Base-by-base conservation (phyloP, 1,284 basidiomycete genomes). In the Apiotrichum gamsii region DNA sequence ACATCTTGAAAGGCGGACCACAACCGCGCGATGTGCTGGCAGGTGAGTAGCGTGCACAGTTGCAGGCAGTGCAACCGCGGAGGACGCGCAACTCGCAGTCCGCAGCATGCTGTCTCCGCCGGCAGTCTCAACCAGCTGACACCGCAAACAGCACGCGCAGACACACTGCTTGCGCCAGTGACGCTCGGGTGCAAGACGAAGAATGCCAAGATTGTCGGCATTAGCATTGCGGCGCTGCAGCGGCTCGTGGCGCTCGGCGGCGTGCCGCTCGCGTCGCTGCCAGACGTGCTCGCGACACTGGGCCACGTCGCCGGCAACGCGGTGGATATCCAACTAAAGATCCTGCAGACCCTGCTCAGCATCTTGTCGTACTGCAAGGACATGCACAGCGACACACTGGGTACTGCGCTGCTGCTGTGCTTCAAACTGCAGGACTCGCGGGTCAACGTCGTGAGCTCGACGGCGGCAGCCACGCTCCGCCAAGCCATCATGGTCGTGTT, bases 401-500 rank as follows among this genome's bases (percentile, higher is more conserved):
- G 84, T 15, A 84, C 90, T 65, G 69, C 90, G 0, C 77, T 98
- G 1, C 75, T 95, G 24, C 75, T 96, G 9, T 96, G 91, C 64
- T 96, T 97, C 77, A 89, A 83, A 68, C 75, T 97, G 20, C 93
- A 96, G 71, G 93, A 97, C 56, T 93, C 89, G 6, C 83, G 88
- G 51, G 95, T 95, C 20, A 86, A 87, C 0, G 94, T 97, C 24
- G 94, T 98, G 6, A 94, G 90, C 4, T 95, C 90, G 0, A 98
- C 94, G 1, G 95, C 94, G 0, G 93, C 93, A 0, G 94, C 95
- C 0, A 97, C 93, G 0, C 79, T 98, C 8, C 84, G 94, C 2
- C 94, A 97, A 69, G 79, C 95, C 1, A 89, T 98, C 45, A 97
- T 98, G 91, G 88, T 95, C 57, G 84, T 97, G 13, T 89, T 97